Evolutionary conservation across 2,329 filamentous ascomycete genomes (phyloP), one percentile per base, ranked within the genome.

Genomic region (Ascochyta fabae): DNA sequence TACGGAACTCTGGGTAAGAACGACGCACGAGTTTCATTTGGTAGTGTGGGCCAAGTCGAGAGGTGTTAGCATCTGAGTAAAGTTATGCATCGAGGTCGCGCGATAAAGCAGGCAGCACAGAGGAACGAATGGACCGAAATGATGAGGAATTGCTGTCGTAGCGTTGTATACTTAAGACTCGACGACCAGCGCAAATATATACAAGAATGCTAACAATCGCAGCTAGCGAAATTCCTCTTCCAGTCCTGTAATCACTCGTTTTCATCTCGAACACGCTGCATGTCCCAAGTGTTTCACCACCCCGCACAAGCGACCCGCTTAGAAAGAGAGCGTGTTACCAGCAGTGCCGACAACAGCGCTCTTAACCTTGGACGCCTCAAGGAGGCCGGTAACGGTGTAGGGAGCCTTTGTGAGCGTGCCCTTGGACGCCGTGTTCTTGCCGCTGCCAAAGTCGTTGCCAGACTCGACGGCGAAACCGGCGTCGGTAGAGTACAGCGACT

Each of bases 381-480:
- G 61, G 13, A 74, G 60, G 27, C 61, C 65, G 45, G 74, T 69
- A 4, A 62, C 63, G 9, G 57, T 50, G 56, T 79, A 79, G 8
- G 75, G 73, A 2, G 71, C 71, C 39, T 54, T 62, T 15, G 56
- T 73, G 6, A 79, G 56, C 0, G 66, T 72, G 4, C 76, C 76
- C 45, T 57, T 60, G 6, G 58, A 59, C 10, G 76, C 76, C 7
- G 62, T 62, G 65, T 74, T 73, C 44, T 59, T 47, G 13, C 46
- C 67, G n/a, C 24, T 56, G n/a, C 76, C 76, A 53, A 78, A 73
- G 61, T 77, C 75, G 41, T 77, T 75, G 48, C 77, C 77, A 10
- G 57, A 67, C 33, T 66, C 64, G 29, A 75, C 72, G 9, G 77
- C 77, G 43, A 63, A 76, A 6, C 77, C 77, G 12, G 43, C 59